phyloP scores from a whole-genome alignment of 441 rosid species.

The Rhodomyrtus psidioides region DNA sequence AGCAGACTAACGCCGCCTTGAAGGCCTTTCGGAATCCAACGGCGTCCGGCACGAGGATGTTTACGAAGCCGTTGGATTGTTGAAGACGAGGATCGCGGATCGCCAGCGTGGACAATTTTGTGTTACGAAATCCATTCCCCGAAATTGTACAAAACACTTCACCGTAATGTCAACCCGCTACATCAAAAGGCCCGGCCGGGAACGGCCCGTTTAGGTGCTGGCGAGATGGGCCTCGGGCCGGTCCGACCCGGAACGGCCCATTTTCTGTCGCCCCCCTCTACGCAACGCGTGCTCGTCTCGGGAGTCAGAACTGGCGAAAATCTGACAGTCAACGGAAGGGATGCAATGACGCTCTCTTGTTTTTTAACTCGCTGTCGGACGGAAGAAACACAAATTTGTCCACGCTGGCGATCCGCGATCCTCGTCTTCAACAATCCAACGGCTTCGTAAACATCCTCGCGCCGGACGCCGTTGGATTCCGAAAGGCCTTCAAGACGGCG shows the following conservation, averaged over 20 bases:
- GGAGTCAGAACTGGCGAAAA: background rate
- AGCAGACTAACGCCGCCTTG: too few species aligned
- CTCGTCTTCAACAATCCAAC: background rate
- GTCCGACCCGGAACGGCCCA: background rate
- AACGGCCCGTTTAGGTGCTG: background rate
- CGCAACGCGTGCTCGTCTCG: background rate
- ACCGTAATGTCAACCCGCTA: too few species aligned
- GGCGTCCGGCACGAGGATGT: too few species aligned
- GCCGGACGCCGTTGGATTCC: background rate
- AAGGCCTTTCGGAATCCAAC: too few species aligned
- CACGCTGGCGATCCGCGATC: conserved; percentile 18
- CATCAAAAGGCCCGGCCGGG: background rate
- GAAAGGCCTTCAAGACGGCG: background rate
- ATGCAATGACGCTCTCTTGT: background rate
- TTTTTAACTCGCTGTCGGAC: background rate
- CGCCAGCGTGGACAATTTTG: too few species aligned
- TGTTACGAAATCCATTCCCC: too few species aligned
- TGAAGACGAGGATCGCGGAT: too few species aligned
- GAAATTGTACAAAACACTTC: background rate
- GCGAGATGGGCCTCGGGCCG: background rate
- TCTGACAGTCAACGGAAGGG: background rate
- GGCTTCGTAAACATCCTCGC: background rate
- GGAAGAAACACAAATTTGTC: conserved; percentile 15
- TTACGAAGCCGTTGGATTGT: too few species aligned
- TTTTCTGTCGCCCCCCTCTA: background rate